Evolutionary conservation across 805 yeast species (phyloP), one percentile per base, ranked within the genome.

Genomic region (Debaryomyces tyrocola): DNA sequence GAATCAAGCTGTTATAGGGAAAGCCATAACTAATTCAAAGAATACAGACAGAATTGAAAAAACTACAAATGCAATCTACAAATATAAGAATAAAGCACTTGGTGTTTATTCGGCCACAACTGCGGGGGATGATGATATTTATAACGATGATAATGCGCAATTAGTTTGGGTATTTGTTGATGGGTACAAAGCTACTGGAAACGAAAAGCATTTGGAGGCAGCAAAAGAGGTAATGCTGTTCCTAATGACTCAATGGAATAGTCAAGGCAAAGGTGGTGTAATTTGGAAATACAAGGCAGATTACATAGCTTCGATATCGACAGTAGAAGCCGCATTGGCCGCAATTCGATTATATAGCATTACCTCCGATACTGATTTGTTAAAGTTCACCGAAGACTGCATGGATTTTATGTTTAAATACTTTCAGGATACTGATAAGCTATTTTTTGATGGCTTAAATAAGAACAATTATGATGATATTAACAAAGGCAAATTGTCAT

Each of bases 141-240:
- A 64, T 44, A 58, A 51, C 20, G 69, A 64, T 45, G 69, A 64
- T 46, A 61, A 63, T 45, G 55, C 62, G 1, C 69, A 64, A 44
- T 47, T 59, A 3, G 56, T 55, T 4, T 64, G 67, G 65, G 60
- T 56, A 3, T 55, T 58, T 35, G 34, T 57, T 7, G 66, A 63
- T n/a, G 64, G 60, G 0, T 62, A 55, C 41, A 46, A 47, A 35
- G 14, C 50, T 6, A 58, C 64, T 2, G 38, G 51, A 9, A 52
- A 54, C 31, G 17, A 31, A 4, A 46, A 48, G 5, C 56, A 62
- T 49, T 53, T 62, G 33, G 47, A 51, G 3, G 47, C 48, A 6
- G 66, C 66, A 2, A 21, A 51, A 45, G 40, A 37, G 14, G 48
- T 59, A 7, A 51, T 62, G 28, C 34, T 43, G 15, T 56, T 50